Conservation (phyloP, 495 filamentous ascomycete species). For the Penicillium dipodomyicola region DNA sequence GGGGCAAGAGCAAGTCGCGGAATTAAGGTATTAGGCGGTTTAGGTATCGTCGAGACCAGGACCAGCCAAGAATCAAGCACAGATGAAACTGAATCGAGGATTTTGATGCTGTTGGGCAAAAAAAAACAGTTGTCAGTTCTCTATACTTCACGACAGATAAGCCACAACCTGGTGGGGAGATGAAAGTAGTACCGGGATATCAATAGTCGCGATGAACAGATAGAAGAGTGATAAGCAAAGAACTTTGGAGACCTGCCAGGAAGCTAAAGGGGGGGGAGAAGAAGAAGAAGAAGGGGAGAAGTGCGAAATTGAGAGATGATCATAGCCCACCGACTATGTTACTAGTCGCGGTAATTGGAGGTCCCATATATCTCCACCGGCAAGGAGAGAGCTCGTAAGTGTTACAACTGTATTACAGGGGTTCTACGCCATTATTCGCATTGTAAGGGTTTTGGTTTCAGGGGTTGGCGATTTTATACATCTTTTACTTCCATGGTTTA, state of each 20-base stretch:
- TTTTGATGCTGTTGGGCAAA: neutral
- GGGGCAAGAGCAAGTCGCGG: slow-evolving; percentile 17
- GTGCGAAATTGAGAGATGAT: slow-evolving; percentile 22
- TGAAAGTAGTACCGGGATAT: slow-evolving; percentile 6
- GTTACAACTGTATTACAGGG: slow-evolving; percentile 12
- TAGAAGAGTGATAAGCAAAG: slow-evolving; percentile 1
- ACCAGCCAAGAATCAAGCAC: slow-evolving; percentile 25
- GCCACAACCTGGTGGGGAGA: slow-evolving; percentile 4
- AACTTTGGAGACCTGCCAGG: slow-evolving; percentile 4
- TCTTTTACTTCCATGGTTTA: neutral
- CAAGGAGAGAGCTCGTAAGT: slow-evolving; percentile 12
- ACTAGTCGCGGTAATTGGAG: slow-evolving; percentile 20
- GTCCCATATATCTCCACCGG: slow-evolving; percentile 15
- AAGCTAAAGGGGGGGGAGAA: slow-evolving; percentile 3
- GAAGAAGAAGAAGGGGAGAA: slow-evolving; percentile 7
- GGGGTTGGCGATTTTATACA: neutral
- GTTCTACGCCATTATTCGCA: slow-evolving; percentile 2
- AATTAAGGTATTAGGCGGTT: slow-evolving; percentile 12
- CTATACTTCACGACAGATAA: slow-evolving; percentile 2
- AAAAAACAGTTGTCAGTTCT: slow-evolving; percentile 1
- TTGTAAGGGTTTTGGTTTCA: slow-evolving; percentile 1
- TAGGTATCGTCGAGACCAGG: slow-evolving; percentile 21
- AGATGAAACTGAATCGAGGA: neutral
- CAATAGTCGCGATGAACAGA: neutral
- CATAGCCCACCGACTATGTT: slow-evolving; percentile 24